Conservation (phyloP, 2,329 filamentous ascomycete species). For the Alternaria arbusti region DNA sequence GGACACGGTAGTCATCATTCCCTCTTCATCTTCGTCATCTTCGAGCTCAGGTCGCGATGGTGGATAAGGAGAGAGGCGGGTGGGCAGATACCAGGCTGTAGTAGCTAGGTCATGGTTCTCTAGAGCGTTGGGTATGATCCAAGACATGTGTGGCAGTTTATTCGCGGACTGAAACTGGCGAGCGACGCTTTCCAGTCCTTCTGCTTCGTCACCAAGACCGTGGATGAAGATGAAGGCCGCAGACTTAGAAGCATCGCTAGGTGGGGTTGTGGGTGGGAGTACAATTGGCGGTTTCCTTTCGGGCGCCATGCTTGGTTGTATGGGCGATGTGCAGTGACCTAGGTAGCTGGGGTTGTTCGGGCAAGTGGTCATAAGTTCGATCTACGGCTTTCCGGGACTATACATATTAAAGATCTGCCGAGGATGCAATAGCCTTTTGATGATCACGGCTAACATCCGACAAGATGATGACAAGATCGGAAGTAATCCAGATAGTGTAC, state of each 20-base stretch:
- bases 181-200: slow-evolving; percentile 53
- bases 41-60: slow-evolving; percentile 52
- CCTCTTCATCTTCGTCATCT: slow-evolving; percentile 56
- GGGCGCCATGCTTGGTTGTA: neutral
- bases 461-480: neutral
- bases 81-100: slow-evolving; percentile 57
- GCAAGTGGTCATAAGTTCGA: neutral
- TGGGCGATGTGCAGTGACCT: neutral
- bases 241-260: slow-evolving; percentile 44
- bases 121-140: slow-evolving; percentile 59
- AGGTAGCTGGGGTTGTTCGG: neutral
- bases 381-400: neutral
- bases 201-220: slow-evolving; percentile 56
- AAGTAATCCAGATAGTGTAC: neutral
- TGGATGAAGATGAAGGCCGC: slow-evolving; percentile 57
- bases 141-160: slow-evolving; percentile 57
- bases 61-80: slow-evolving; percentile 49
- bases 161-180: slow-evolving; percentile 56
- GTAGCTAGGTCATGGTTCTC: slow-evolving; percentile 55
- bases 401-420: neutral
- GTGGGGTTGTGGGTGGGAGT: slow-evolving; percentile 44
- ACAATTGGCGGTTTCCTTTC: slow-evolving; percentile 43
- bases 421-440: neutral
- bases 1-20: slow-evolving; percentile 48
- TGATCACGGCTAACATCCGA: neutral